A percentile compares a stretch with the other conserved stretches of the same genome.
phyloP scores from a whole-genome alignment of 2,329 filamentous ascomycete species.

The Penicillium sp. region DNA sequence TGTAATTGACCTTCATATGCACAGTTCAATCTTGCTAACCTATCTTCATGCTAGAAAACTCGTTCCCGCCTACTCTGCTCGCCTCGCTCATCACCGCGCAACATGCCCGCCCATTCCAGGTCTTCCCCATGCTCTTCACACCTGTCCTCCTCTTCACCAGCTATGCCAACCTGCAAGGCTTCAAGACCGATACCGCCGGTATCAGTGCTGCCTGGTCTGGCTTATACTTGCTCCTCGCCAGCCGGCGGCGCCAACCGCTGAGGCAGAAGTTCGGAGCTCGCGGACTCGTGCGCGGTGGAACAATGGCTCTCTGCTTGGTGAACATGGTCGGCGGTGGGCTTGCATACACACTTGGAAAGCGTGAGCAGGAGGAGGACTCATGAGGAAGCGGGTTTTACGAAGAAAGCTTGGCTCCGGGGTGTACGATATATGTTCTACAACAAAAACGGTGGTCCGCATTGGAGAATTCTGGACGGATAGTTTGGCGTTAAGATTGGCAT shows the following conservation, averaged over 20 bases:
- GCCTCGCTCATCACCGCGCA: slow-evolving; percentile 68
- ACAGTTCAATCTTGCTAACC: not conserved
- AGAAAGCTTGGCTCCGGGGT: not conserved
- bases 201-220: slow-evolving; percentile 66
- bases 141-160: slow-evolving; percentile 66
- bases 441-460: not conserved
- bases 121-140: slow-evolving; percentile 67
- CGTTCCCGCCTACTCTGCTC: slow-evolving; percentile 64
- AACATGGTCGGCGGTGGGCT: slow-evolving; percentile 49
- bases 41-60: slow-evolving; percentile 52
- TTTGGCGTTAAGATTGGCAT: not conserved
- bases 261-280: slow-evolving; percentile 48
- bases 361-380: slow-evolving; percentile 38
- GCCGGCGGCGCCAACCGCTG: slow-evolving; percentile 53
- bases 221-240: slow-evolving; percentile 64
- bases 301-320: slow-evolving; percentile 48
- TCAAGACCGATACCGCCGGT: slow-evolving; percentile 64
- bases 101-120: slow-evolving; percentile 66
- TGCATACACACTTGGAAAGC: slow-evolving; percentile 48
- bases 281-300: slow-evolving; percentile 46
- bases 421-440: slow-evolving; percentile 8
- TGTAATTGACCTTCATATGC: not conserved
- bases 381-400: not conserved
- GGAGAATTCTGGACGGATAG: not conserved
- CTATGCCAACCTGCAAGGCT: slow-evolving; percentile 65